phyloP scores from a whole-genome alignment of 345 rosid species.

The Litchi chinensis region DNA sequence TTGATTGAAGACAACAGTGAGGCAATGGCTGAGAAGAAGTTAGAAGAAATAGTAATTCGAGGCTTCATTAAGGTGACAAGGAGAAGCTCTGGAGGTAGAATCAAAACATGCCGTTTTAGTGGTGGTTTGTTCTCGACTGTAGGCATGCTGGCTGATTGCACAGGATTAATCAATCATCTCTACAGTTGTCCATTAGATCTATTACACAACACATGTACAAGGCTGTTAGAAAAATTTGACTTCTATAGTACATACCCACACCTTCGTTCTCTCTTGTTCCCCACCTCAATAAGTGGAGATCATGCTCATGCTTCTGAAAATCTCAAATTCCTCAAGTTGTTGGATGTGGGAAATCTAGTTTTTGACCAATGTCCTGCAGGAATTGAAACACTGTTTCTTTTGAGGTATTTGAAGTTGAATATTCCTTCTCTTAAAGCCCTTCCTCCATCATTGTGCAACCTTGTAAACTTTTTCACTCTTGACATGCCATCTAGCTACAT shows the following conservation, averaged over 20 bases:
- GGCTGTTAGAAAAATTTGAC: no score
- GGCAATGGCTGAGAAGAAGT: not conserved
- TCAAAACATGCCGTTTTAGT: not conserved
- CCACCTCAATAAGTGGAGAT: not conserved
- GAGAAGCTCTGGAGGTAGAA: not conserved
- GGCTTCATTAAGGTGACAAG: not conserved
- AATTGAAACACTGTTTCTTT: not conserved
- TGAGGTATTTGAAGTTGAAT: constrained; percentile 5
- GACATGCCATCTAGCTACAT: not conserved
- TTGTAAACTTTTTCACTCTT: not conserved
- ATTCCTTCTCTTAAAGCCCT: constrained; percentile 3
- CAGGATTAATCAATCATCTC: not conserved
- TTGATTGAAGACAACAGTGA: not conserved
- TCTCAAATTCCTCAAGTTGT: not conserved
- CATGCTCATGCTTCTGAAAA: not conserved
- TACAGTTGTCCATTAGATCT: no score
- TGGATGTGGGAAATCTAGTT: not conserved
- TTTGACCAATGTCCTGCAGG: not conserved
- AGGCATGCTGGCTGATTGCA: not conserved
- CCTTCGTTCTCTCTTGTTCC: not conserved
- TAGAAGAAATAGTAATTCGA: not conserved
- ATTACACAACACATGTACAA: not conserved
- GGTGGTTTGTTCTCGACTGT: not conserved
- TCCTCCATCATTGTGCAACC: constrained; percentile 8
- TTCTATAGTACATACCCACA: not conserved